Base-by-base conservation (phyloP, 208 protist genomes). In the Wallacemonas sp. region DNA sequence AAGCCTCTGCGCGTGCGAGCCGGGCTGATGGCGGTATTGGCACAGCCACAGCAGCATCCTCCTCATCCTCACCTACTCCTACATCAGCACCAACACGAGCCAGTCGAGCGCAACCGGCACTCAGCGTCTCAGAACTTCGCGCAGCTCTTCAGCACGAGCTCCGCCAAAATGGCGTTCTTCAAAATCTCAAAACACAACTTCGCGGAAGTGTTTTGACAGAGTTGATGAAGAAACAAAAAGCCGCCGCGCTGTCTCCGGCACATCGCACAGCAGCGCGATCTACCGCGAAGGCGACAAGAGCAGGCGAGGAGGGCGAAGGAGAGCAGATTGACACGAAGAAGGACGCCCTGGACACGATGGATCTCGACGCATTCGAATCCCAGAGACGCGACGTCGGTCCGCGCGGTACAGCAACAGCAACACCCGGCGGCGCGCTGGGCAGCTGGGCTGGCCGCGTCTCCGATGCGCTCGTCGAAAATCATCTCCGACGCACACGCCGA, bases 151-250 rank as follows among this genome's bases (percentile, higher is more conserved):
- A 93, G 70, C 79, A 91, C 24, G 82, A 91, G 61, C 77, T 95
- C 19, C 68, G 79, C 22, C 69, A 73, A 17, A 93, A 77, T 66
- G 90, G 90, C 22, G 72, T 80, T 2, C 70, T 95, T 41, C 68
- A 79, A n/a, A 61, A 71, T n/a, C 76, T 95, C 21, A 95, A 95
- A 67, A 92, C 86, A 14, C 86, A 95, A 47, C 79, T 95, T 24
- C 86, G 90, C 24, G 82, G 82, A 26, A 88, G 91, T 45, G 77
- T 95, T 61, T 58, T 92, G 12, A 82, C 79, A 1, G 86, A 92
- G 47, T 64, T 95, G 34, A 56, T 95, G 53, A 66, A 79, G 28
- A 68, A 85, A 17, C 75, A 77, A 22, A 73, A 71, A 44, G 70
- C 56, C 3, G 60, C 61, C 8, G 56, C 56, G 26, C 51, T 58